Evolutionary conservation across 2,329 filamentous ascomycete genomes (phyloP).

Genomic region (Pseudogymnoascus sp.): DNA sequence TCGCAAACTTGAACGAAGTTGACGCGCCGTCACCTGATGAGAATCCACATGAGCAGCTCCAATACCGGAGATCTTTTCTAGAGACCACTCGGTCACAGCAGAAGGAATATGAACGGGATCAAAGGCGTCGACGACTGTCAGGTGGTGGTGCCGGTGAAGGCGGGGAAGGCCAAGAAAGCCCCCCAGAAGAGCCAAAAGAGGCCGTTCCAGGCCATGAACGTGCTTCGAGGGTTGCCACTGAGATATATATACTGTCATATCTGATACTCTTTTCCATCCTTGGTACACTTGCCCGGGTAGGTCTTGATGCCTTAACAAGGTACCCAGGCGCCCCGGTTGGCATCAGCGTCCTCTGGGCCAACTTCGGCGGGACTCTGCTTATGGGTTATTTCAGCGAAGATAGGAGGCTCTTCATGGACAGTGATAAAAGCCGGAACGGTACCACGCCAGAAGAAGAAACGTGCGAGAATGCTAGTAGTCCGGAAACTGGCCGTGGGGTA

Average conservation of each 20-base stretch:
- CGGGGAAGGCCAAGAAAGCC: not conserved
- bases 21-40: slow-evolving; percentile 12
- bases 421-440: slow-evolving; percentile 29
- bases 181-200: not conserved
- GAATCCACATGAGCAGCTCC: slow-evolving; percentile 14
- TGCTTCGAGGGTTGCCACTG: slow-evolving; percentile 44
- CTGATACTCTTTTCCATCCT: slow-evolving; percentile 78
- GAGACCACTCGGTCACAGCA: slow-evolving; percentile 12
- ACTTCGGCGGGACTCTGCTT: slow-evolving; percentile 71
- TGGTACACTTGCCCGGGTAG: slow-evolving; percentile 76
- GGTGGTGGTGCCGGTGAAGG: not conserved
- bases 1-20: slow-evolving; percentile 14
- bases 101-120: slow-evolving; percentile 1
- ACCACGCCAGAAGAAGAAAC: slow-evolving; percentile 30
- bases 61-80: slow-evolving; percentile 12
- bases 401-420: slow-evolving; percentile 58
- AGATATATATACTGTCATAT: slow-evolving; percentile 69
- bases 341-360: slow-evolving; percentile 78
- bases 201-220: not conserved
- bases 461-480: slow-evolving; percentile 20
- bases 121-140: not conserved
- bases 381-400: slow-evolving; percentile 86
- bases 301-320: slow-evolving; percentile 68
- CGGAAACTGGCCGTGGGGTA: slow-evolving; percentile 6
- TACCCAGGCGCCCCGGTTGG: slow-evolving; percentile 71